Evolutionary conservation across 805 yeast species (phyloP), one percentile per base, ranked within the genome.

Genomic region (Candida suzukii): DNA sequence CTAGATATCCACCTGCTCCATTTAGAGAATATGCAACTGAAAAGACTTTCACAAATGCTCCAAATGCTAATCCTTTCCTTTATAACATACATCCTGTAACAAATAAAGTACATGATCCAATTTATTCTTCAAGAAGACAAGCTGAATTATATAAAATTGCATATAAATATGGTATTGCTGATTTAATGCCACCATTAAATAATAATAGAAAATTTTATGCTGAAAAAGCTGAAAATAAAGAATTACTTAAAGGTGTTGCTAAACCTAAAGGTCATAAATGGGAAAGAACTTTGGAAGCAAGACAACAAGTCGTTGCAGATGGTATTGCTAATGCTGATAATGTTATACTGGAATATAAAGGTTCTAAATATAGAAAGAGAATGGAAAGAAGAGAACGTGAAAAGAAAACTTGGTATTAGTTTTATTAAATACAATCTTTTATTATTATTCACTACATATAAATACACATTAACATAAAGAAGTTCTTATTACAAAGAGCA

Each of bases 51-150:
- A 79, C 85, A 19, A 66, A 64, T 38, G 90, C 88, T 38, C 71
- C 75, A 19, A 74, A 76, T 45, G 84, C 88, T 51, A 90, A 90
- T 62, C 97, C 97, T 40, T 90, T 90, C 61, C 61, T 87, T 41
- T 82, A 95, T 20, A 88, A 87, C 61, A 83, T 74, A 54, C 88
- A 88, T 60, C 88, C 95, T 18, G 75, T 83, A 19, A 87, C 95
- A 19, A 76, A 83, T n/a, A 70, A 66, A 51, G 77, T 80, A 66
- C 95, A 86, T 53, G 77, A 78, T 44, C 86, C 97, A 21, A 71
- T 78, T 50, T 85, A 76, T 63, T 85, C 95, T 9, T 67, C 81
- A 54, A 76, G 96, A 65, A 76, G 91, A 53, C 88, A 86, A 54
- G 78, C 90, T 17, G 95, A 82, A 48, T 66, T 90, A 41, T 88